Percentiles rank a stretch among this genome's conserved stretches.
Conservation (phyloP, 2,329 filamentous ascomycete genomes). For the Metarhizium anisopliae region DNA sequence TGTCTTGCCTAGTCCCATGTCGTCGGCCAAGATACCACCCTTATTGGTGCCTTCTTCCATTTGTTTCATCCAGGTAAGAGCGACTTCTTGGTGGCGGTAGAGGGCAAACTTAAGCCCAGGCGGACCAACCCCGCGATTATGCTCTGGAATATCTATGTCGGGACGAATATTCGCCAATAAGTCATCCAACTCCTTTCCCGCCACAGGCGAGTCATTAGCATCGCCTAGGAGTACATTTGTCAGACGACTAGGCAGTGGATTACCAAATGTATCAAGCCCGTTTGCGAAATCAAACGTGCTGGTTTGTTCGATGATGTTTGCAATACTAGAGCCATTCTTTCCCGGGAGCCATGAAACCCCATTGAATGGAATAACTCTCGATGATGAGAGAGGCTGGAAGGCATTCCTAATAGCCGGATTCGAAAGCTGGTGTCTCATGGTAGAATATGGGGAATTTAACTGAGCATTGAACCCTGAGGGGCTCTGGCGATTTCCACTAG, state of each 20-base stretch:
- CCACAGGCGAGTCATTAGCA: conserved; percentile 28
- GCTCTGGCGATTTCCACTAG: not conserved
- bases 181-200: conserved; percentile 57
- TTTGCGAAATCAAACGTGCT: conserved; percentile 26
- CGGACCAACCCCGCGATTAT: conserved; percentile 60
- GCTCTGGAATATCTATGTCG: conserved; percentile 54
- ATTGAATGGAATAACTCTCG: not conserved
- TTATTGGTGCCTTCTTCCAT: conserved; percentile 70
- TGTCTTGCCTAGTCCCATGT: conserved; percentile 91
- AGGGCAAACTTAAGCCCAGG: conserved; percentile 57
- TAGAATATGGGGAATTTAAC: not conserved
- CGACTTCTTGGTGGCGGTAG: conserved; percentile 76
- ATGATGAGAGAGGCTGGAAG: not conserved
- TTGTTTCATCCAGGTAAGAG: conserved; percentile 74
- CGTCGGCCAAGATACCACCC: conserved; percentile 85
- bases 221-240: conserved; percentile 24
- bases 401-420: not conserved
- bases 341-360: not conserved
- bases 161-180: conserved; percentile 65
- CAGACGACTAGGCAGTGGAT: conserved; percentile 24
- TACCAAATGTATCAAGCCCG: conserved; percentile 26
- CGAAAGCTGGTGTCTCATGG: not conserved
- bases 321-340: conserved; percentile 13
- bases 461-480: not conserved
- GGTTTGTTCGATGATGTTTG: conserved; percentile 28